Evolutionary conservation across 345 rosid genomes (phyloP), one percentile per base, ranked within the genome.

Genomic region (Citrus hindsii): DNA sequence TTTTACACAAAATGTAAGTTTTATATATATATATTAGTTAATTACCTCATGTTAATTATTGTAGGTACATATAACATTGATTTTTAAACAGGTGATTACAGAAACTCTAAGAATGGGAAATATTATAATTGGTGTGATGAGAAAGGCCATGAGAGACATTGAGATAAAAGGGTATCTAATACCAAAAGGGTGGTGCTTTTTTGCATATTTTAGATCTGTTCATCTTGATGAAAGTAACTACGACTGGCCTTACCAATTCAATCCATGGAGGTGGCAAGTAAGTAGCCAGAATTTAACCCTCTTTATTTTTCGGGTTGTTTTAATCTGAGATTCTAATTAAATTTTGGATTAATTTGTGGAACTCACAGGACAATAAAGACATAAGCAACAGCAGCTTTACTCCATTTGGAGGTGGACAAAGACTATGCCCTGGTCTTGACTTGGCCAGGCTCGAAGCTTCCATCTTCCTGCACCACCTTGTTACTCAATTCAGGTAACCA

Each of bases 211-310:
- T 46, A 84, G 98, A 85, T 97, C 98, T 22, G 94, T 97, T 60
- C 99, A 97, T 87, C 98, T 97, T 70, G 99, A 97, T 79, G 92
- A 90, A 73, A 86, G 65, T 83, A 82, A 89, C 76, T 97, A 92
- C 77, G 93, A 93, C 62, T 83, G 86, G 75, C 99, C 99, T 42
- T 90, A 94, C 85, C 81, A 86, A 62, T 97, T 97, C 79, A 84
- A 94, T 82, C 99, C 99, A 14, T 94, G 95, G 99, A 94, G 98
- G 73, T 94, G 98, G 99, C 94, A 89, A 84, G 98, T 96, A 90
- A 88, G 90, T 5, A 22, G 22, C 32, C 9, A 25, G 56, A 65
- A 61, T 19, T 71, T 48, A 61, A 21, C 32, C 55, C 33, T 1
- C 4, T 78, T 46, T 16, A 63, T 67, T 46, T 22, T 63, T 18